phyloP scores from a whole-genome alignment of 768 basidiomycete genomes.

The Boletus sp. region DNA sequence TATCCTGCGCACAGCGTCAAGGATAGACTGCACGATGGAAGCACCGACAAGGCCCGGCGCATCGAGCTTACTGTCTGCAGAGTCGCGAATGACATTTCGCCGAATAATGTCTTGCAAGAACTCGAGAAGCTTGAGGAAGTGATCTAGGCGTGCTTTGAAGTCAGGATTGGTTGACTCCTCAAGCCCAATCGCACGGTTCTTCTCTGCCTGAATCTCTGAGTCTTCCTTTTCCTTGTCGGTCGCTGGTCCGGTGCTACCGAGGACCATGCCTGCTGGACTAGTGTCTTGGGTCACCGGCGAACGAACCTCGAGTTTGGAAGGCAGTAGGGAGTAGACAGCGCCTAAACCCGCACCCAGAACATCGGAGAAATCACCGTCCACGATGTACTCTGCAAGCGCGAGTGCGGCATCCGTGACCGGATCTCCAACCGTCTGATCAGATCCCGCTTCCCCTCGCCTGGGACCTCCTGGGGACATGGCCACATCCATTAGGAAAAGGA shows the following conservation, averaged over 20 bases:
- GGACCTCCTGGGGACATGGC: conserved; percentile 82
- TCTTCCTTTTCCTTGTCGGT: conserved; percentile 60
- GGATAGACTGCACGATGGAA: conserved; percentile 79
- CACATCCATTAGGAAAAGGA: conserved; percentile 94
- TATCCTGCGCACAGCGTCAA: conserved; percentile 78
- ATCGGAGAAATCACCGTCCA: conserved; percentile 98
- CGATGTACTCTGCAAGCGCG: conserved; percentile 87
- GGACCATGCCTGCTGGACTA: conserved; percentile 57
- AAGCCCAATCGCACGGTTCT: conserved; percentile 59
- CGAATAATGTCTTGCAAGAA: conserved; percentile 88
- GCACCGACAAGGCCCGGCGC: conserved; percentile 68
- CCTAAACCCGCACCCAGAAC: conserved; percentile 91
- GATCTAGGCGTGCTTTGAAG: conserved; percentile 78
- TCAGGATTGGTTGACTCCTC: conserved; percentile 75
- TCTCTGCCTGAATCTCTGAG: conserved; percentile 48
- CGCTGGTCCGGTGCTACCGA: conserved; percentile 61
- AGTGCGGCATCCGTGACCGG: conserved; percentile 83
- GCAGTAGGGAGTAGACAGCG: conserved; percentile 89
- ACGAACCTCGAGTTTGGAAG: conserved; percentile 78
- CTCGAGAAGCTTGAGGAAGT: conserved; percentile 87
- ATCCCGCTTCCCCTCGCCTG: conserved; percentile 35
- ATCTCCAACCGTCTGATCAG: conserved; percentile 39
- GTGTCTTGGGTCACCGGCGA: conserved; percentile 41
- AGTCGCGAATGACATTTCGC: conserved; percentile 51
- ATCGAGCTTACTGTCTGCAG: conserved; percentile 40